These are phyloP conservation scores for Lentinula raphanica DNA, from an alignment of 768 basidiomycete genomes.

Conservation along the genomic window DNA sequence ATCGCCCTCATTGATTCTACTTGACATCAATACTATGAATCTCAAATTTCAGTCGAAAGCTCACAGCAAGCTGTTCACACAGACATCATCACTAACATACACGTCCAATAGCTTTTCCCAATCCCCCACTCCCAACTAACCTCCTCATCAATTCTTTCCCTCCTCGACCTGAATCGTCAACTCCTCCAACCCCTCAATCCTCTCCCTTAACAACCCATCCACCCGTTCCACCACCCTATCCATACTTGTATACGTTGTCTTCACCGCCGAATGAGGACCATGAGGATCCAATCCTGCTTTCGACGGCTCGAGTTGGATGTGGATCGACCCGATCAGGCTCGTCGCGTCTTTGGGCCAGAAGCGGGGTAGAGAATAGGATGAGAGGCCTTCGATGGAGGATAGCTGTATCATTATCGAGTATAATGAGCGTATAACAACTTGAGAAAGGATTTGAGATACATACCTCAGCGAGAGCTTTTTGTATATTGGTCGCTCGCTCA, in stretches of 20 bases:
- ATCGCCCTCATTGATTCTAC: too few relatives aligned
- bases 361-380: conserved; percentile 72
- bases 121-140: neutral
- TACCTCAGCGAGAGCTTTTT: conserved; percentile 61
- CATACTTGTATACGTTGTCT: conserved; percentile 50
- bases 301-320: conserved; percentile 76
- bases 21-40: too few relatives aligned
- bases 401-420: conserved; percentile 57
- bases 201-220: conserved; percentile 60
- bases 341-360: conserved; percentile 96
- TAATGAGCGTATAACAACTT: neutral
- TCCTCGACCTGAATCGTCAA: conserved; percentile 85
- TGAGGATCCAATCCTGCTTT: conserved; percentile 50
- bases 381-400: conserved; percentile 68
- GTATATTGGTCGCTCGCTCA: conserved; percentile 49
- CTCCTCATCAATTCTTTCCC: neutral
- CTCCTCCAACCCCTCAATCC: conserved; percentile 81
- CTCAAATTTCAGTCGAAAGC: too few relatives aligned
- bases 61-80: too few relatives aligned
- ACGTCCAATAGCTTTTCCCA: neutral
- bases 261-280: conserved; percentile 43
- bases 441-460: conserved; percentile 11
- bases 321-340: conserved; percentile 85
- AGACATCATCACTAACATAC: neutral
- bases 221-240: conserved; percentile 77